Evolutionary conservation across 176 grass and related monocot species (phyloP).

Genomic region (Avena eriantha): DNA sequence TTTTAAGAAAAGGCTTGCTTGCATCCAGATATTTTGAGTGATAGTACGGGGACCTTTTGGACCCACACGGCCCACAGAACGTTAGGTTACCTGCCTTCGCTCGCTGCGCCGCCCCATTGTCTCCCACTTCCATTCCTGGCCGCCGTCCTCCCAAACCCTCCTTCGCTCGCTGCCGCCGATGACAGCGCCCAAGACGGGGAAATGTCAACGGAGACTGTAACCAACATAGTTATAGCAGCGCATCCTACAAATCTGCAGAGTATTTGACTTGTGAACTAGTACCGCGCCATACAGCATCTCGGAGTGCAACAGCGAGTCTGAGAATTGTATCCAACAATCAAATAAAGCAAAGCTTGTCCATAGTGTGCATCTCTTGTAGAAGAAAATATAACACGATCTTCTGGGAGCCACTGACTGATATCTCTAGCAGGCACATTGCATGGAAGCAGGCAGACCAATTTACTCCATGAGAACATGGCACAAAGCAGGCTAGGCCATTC

Average conservation of each 20-base stretch:
- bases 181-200: not conserved
- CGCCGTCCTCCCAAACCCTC: not conserved
- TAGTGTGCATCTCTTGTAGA: not conserved
- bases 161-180: not conserved
- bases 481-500: not conserved
- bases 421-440: not conserved
- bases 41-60: too few species aligned
- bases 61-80: not conserved
- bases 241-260: not conserved
- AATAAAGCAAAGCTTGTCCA: not conserved
- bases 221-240: too few species aligned
- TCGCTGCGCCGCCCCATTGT: not conserved
- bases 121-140: not conserved
- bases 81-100: not conserved
- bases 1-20: too few species aligned
- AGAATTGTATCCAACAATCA: not conserved
- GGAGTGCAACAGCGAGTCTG: not conserved
- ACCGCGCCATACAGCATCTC: not conserved
- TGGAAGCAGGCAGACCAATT: not conserved
- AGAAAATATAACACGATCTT: not conserved
- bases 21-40: too few species aligned
- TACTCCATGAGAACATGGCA: not conserved
- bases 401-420: not conserved
- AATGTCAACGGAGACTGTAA: too few species aligned
- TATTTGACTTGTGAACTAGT: not conserved